These are phyloP conservation scores for Xerocomellus amylosporus DNA, from an alignment of 768 basidiomycete genomes.

Conservation along the genomic window DNA sequence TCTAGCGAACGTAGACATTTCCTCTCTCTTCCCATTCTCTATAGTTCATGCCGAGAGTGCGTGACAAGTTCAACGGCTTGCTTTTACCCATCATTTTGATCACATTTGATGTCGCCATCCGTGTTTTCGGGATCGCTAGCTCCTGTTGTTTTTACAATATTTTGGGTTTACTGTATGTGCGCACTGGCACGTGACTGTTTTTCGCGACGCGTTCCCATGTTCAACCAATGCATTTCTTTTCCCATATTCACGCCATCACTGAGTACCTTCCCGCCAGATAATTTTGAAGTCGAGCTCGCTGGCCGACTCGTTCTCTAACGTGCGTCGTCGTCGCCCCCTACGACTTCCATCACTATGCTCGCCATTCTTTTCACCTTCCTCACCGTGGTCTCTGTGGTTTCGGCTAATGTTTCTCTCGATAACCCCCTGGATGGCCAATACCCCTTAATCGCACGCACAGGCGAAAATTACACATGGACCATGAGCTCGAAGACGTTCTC, in stretches of 20 bases:
- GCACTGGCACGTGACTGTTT: conserved; percentile 33
- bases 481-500: conserved; percentile 66
- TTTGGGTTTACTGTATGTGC: conserved; percentile 8
- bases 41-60: not conserved
- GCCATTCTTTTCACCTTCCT: conserved; percentile 55
- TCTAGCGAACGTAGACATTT: conserved; percentile 42
- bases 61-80: not conserved
- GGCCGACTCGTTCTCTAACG: conserved; percentile 49
- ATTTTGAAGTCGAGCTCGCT: conserved; percentile 48
- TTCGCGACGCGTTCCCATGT: conserved; percentile 14
- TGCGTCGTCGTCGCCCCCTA: conserved; percentile 40
- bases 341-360: conserved; percentile 61
- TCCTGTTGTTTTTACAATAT: conserved; percentile 7
- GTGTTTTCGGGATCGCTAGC: conserved; percentile 6
- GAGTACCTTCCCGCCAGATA: conserved; percentile 6
- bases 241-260: not conserved
- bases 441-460: conserved; percentile 72
- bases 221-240: conserved; percentile 14
- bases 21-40: conserved; percentile 1
- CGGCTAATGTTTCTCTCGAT: conserved; percentile 49
- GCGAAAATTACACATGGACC: conserved; percentile 64
- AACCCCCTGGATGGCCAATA: conserved; percentile 70
- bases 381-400: conserved; percentile 37
- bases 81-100: conserved; percentile 21
- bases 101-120: conserved; percentile 14